A percentile compares a stretch with the other conserved stretches of the same genome.
These are phyloP conservation scores for Rhizopus stolonifer DNA, from an alignment of 371 early-diverging fungal species.

Conservation along the genomic window DNA sequence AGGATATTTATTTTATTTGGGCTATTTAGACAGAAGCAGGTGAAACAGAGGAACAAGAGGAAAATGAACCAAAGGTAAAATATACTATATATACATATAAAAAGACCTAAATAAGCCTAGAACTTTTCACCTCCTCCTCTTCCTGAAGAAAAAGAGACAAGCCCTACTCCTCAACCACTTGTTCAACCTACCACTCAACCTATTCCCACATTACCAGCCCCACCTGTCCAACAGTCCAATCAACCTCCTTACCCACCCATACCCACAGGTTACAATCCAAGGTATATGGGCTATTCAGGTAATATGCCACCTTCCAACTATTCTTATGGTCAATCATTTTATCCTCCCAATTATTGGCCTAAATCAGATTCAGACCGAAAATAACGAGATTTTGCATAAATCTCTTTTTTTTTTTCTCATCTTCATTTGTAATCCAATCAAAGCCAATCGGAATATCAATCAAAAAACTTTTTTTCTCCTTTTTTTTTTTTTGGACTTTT, in stretches of 20 bases:
- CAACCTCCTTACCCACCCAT: conserved; percentile 15
- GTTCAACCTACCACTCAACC: neutral
- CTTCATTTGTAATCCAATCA: too few relatives aligned
- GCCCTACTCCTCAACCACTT: too few relatives aligned
- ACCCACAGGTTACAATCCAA: conserved; percentile 21
- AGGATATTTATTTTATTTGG: neutral
- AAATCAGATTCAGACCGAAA: too few relatives aligned
- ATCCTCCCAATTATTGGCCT: conserved; percentile 3
- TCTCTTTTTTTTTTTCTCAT: neutral
- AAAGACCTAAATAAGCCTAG: too few relatives aligned
- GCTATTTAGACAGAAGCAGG: neutral
- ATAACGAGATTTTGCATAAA: conserved; percentile 6
- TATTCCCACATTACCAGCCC: neutral
- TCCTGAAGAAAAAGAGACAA: too few relatives aligned
- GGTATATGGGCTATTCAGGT: conserved; percentile 8
- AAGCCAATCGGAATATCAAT: neutral
- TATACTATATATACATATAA: too few relatives aligned
- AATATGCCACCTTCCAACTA: conserved; percentile 10
- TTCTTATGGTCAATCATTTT: conserved; percentile 4
- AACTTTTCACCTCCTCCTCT: too few relatives aligned
- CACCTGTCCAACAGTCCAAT: conserved; percentile 7
- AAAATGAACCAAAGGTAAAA: too few relatives aligned
- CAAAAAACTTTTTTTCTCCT: neutral
- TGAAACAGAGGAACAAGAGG: neutral
- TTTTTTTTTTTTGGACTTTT: neutral